phyloP scores from a whole-genome alignment of 768 basidiomycete species.

The Mycena floridula region DNA sequence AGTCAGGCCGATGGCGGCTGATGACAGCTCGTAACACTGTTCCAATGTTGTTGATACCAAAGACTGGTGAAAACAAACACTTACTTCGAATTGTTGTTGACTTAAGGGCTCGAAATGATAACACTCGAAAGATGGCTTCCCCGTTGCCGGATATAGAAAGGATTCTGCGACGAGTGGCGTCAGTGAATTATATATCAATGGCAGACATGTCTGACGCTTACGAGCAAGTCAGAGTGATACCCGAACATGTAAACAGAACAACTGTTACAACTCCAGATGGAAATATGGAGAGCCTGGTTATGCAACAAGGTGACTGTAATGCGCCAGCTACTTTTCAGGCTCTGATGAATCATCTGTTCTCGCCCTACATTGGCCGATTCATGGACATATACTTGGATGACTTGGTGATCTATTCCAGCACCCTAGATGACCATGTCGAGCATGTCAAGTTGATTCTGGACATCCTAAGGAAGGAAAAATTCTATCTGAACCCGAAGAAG shows the following conservation, averaged over 20 bases:
- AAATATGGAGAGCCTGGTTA: not conserved
- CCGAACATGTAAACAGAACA: not conserved
- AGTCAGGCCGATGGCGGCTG: not conserved
- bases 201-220: not conserved
- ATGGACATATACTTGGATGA: too few relatives aligned
- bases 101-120: not conserved
- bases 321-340: not conserved
- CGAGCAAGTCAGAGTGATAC: not conserved
- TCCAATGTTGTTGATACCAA: too few relatives aligned
- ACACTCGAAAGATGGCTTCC: not conserved
- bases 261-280: not conserved
- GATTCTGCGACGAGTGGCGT: not conserved
- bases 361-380: too few relatives aligned
- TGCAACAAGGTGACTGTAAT: not conserved
- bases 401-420: too few relatives aligned
- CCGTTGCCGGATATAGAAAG: not conserved
- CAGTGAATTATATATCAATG: not conserved
- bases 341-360: too few relatives aligned
- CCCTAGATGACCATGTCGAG: not conserved
- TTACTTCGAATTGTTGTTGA: not conserved
- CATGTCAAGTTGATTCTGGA: not conserved
- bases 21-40: not conserved
- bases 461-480: not conserved
- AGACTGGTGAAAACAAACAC: not conserved
- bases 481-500: not conserved